Conservation (phyloP, 164 flowering plant genomes). For the Umbellularia californica region DNA sequence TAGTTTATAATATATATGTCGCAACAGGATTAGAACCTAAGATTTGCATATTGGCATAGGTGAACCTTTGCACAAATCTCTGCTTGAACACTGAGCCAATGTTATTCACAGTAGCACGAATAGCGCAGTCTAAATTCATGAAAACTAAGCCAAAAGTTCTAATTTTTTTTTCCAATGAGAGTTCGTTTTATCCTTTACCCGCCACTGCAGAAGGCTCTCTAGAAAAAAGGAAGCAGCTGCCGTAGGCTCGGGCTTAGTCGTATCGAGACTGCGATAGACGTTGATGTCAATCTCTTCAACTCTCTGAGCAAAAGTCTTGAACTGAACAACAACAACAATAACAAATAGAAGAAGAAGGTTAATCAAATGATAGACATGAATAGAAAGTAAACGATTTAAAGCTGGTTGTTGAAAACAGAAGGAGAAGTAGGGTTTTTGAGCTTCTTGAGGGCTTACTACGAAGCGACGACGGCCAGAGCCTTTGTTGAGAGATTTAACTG, state of each 20-base stretch:
- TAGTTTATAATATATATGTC: too few relatives aligned
- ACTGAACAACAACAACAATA: conserved; percentile 34
- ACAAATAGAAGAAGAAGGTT: neutral
- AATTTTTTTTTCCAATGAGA: too few relatives aligned
- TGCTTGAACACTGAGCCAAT: too few relatives aligned
- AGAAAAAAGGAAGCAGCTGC: conserved; percentile 68
- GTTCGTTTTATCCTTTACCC: conserved; percentile 41
- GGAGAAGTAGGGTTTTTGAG: neutral
- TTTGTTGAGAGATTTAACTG: conserved; percentile 77
- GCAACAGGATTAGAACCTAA: too few relatives aligned
- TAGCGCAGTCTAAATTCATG: too few relatives aligned
- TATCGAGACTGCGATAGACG: conserved; percentile 62
- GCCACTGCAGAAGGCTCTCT: conserved; percentile 74
- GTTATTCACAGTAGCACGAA: too few relatives aligned
- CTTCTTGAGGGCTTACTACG: conserved; percentile 37
- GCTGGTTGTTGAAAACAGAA: neutral
- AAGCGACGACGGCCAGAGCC: conserved; percentile 65
- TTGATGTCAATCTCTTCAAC: conserved; percentile 67
- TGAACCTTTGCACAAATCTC: too few relatives aligned
- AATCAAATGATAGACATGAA: neutral
- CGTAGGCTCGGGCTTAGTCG: conserved; percentile 53
- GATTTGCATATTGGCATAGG: too few relatives aligned
- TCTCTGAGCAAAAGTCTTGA: conserved; percentile 61
- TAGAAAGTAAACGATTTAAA: neutral
- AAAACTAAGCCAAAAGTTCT: too few relatives aligned